A percentile compares a stretch with the other conserved stretches of the same genome.
These are phyloP conservation scores for Trichoderma koningii DNA, from an alignment of 2,329 filamentous ascomycete genomes.

Conservation along the genomic window DNA sequence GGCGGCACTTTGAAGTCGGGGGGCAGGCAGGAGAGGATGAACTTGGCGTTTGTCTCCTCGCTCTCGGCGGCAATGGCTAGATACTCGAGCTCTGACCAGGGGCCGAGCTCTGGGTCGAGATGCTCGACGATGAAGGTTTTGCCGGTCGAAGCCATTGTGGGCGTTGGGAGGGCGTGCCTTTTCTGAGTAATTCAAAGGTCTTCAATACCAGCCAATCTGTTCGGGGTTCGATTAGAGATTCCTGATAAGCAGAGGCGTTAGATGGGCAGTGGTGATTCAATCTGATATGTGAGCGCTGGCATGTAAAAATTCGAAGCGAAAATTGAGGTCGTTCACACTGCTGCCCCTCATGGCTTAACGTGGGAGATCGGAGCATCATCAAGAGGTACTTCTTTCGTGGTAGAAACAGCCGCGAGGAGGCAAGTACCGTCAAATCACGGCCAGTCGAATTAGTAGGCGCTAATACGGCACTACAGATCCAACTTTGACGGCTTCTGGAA, in stretches of 20 bases:
- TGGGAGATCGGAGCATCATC: neutral
- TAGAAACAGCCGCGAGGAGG: neutral
- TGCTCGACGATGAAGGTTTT: conserved; percentile 95
- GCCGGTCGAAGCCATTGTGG: conserved; percentile 43
- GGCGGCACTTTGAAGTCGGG: conserved; percentile 65
- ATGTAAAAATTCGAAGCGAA: conserved; percentile 17
- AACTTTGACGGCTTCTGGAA: no score
- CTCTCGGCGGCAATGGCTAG: conserved; percentile 82
- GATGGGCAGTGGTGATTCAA: neutral
- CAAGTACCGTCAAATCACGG: neutral
- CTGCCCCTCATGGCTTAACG: neutral
- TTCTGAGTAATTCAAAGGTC: neutral
- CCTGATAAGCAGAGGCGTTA: neutral
- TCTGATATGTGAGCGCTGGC: neutral
- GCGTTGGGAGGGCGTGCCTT: neutral
- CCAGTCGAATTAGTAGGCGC: neutral
- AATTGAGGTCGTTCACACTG: conserved; percentile 1
- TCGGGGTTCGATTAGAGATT: neutral
- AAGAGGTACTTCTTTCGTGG: no score
- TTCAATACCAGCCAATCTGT: no score
- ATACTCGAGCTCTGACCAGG: conserved; percentile 95
- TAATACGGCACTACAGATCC: neutral
- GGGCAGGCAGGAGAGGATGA: conserved; percentile 82
- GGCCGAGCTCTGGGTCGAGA: conserved; percentile 88
- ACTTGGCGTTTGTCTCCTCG: conserved; percentile 63